A percentile compares a stretch with the other conserved stretches of the same genome.
phyloP scores from a whole-genome alignment of 129 eudicot species.

The Artemisia tridentata region DNA sequence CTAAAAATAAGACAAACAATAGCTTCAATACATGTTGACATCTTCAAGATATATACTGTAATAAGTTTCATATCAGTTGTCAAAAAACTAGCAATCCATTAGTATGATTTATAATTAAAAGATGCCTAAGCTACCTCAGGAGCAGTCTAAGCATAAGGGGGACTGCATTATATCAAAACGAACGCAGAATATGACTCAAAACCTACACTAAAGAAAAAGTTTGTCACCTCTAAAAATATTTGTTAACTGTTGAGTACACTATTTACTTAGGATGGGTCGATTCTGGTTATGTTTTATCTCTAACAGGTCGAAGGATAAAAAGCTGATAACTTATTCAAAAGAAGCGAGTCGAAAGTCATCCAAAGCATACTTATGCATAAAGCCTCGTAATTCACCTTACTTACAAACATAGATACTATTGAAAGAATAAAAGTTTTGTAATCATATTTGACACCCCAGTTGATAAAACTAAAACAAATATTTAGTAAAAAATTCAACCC shows the following conservation, averaged over 20 bases:
- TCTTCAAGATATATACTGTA: too few relatives aligned
- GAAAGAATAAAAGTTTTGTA: not conserved
- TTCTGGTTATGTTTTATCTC: not conserved
- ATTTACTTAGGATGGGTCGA: not conserved
- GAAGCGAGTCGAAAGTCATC: not conserved
- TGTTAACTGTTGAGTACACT: not conserved
- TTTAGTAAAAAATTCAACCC: not conserved
- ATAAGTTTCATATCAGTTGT: too few relatives aligned
- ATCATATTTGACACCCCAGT: not conserved
- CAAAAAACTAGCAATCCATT: too few relatives aligned
- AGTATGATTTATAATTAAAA: not conserved
- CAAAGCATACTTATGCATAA: not conserved
- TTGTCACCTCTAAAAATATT: not conserved
- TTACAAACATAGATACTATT: not conserved
- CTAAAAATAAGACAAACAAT: too few relatives aligned
- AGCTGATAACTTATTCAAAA: not conserved
- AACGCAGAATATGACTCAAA: conserved; percentile 17
- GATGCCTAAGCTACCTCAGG: conserved; percentile 52
- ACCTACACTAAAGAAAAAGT: not conserved
- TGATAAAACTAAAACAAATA: not conserved
- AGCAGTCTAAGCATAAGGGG: conserved; percentile 59
- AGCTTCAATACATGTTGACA: too few relatives aligned
- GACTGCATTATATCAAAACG: conserved; percentile 40
- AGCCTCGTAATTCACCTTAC: not conserved
- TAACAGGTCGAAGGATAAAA: not conserved